These are phyloP conservation scores for Athelia sp. DNA, from an alignment of 1,284 basidiomycete genomes.

Conservation along the genomic window DNA sequence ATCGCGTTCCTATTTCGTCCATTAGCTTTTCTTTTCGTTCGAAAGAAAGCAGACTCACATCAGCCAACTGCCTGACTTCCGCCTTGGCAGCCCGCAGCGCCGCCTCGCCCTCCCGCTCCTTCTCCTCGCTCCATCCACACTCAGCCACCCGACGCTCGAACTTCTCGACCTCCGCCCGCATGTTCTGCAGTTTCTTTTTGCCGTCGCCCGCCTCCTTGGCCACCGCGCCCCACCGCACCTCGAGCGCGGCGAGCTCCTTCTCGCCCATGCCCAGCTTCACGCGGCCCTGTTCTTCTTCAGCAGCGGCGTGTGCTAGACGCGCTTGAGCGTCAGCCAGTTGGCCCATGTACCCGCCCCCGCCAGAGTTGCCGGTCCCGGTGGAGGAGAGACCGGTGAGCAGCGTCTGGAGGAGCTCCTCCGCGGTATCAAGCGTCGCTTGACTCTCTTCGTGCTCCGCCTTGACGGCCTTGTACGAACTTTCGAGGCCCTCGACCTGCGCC, in stretches of 20 bases:
- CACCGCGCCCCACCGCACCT: constrained; percentile 80
- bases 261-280: constrained; percentile 77
- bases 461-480: constrained; percentile 58
- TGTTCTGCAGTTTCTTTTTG: constrained; percentile 59
- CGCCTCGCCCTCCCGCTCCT: constrained; percentile 63
- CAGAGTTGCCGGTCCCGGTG: constrained; percentile 46
- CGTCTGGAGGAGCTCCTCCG: constrained; percentile 94
- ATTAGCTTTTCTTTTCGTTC: constrained; percentile 1
- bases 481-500: constrained; percentile 55
- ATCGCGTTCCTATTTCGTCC: constrained; percentile 61
- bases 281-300: constrained; percentile 84
- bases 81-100: constrained; percentile 54
- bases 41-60: constrained; percentile 43
- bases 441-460: constrained; percentile 72
- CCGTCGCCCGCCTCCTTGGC: constrained; percentile 82
- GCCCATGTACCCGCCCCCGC: constrained; percentile 92
- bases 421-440: constrained; percentile 61
- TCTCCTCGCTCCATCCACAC: constrained; percentile 78
- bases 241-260: constrained; percentile 77
- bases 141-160: constrained; percentile 50
- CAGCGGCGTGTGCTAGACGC: constrained; percentile 69
- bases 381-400: constrained; percentile 89
- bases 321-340: constrained; percentile 89
- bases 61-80: constrained; percentile 55
- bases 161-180: constrained; percentile 58